A percentile compares a stretch with the other conserved stretches of the same genome.
phyloP scores from a whole-genome alignment of 2,329 filamentous ascomycete species.

The Teratosphaeria viscida region DNA sequence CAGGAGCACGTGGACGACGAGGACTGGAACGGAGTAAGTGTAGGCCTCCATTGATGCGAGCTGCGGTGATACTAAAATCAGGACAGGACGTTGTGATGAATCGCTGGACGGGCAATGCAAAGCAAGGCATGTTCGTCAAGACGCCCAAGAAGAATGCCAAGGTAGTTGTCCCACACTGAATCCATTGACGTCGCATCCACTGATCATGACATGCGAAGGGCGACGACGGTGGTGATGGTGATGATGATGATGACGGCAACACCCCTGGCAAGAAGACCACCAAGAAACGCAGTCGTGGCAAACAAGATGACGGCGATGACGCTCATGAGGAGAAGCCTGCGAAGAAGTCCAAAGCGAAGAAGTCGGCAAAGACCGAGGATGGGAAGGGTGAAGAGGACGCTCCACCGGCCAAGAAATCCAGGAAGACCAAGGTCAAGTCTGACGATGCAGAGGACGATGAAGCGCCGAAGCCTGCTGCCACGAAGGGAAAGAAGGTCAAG shows the following conservation, averaged over 20 bases:
- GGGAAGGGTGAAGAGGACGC: slow-evolving; percentile 3
- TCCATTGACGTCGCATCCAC: background rate
- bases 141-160: slow-evolving; percentile 22
- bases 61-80: slow-evolving; percentile 2
- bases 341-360: background rate
- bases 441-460: background rate
- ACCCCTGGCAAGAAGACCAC: slow-evolving; percentile 6
- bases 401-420: background rate
- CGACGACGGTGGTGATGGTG: slow-evolving; percentile 10
- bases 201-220: background rate
- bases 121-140: slow-evolving; percentile 24
- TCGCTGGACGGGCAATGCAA: slow-evolving; percentile 45
- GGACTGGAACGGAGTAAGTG: slow-evolving; percentile 80
- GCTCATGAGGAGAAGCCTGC: slow-evolving; percentile 2
- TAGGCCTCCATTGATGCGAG: background rate
- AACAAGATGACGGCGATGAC: slow-evolving; percentile 3
- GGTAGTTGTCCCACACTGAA: slow-evolving; percentile 7
- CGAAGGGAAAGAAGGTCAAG: slow-evolving; percentile 1
- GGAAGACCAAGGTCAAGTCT: background rate
- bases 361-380: background rate
- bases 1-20: slow-evolving; percentile 74
- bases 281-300: slow-evolving; percentile 5
- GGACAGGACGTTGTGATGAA: slow-evolving; percentile 65
- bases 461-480: background rate
- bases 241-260: slow-evolving; percentile 7